Evolutionary conservation across 495 filamentous ascomycete genomes (phyloP).

Genomic region (Annulohypoxylon maeteangense): DNA sequence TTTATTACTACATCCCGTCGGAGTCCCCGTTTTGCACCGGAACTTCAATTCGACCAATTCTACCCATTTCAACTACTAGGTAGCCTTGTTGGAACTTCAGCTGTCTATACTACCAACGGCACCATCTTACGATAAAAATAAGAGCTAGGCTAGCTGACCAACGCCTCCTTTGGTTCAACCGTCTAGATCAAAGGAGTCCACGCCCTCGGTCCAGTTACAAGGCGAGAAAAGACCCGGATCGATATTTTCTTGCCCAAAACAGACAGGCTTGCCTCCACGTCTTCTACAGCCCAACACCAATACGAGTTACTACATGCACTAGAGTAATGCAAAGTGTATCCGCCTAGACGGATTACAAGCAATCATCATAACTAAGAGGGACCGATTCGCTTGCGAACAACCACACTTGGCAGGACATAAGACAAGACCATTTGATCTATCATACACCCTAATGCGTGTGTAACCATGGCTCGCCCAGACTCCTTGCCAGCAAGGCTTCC

Average conservation of each 20-base stretch:
- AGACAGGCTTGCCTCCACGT: conserved; percentile 25
- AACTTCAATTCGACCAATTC: conserved; percentile 5
- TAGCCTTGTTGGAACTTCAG: neutral
- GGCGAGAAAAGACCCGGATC: conserved; percentile 23
- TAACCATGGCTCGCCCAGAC: conserved; percentile 38
- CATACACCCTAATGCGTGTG: conserved; percentile 20
- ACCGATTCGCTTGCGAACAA: conserved; percentile 20
- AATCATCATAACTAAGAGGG: conserved; percentile 15
- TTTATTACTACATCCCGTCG: conserved; percentile 3
- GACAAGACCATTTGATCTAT: conserved; percentile 26
- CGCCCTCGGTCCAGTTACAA: conserved; percentile 21
- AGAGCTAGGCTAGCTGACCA: conserved; percentile 21
- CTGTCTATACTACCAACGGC: neutral
- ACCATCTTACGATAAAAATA: conserved; percentile 16
- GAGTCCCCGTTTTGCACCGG: conserved; percentile 13
- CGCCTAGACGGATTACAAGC: conserved; percentile 25
- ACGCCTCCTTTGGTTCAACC: conserved; percentile 24
- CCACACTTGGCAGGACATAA: conserved; percentile 24
- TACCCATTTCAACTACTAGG: neutral
- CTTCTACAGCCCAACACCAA: conserved; percentile 22
- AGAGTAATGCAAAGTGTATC: conserved; percentile 32
- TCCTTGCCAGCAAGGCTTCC: conserved; percentile 31
- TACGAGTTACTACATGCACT: conserved; percentile 37
- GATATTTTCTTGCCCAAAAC: conserved; percentile 28
- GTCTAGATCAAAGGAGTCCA: conserved; percentile 26